Percentiles rank a stretch among this genome's conserved stretches.
Conservation (phyloP, 192 early-diverging fungal genomes). For the Neocallimastix lanati region DNA sequence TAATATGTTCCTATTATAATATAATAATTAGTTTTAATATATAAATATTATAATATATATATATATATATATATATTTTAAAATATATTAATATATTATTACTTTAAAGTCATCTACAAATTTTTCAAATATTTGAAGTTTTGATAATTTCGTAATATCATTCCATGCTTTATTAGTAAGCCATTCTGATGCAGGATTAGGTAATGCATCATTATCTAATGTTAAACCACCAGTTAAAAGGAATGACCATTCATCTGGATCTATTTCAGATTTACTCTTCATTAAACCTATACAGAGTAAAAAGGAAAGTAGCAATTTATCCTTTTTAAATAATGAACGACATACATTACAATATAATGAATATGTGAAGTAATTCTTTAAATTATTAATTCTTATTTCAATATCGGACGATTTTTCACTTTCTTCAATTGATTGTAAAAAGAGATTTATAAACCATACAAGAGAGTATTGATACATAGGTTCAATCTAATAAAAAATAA, state of each 20-base stretch:
- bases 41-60: too few species aligned
- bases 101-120: slow-evolving; percentile 9
- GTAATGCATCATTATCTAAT: slow-evolving; percentile 15
- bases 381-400: slow-evolving; percentile 25
- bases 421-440: slow-evolving; percentile 34
- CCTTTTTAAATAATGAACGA: slow-evolving; percentile 40
- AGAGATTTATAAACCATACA: slow-evolving; percentile 39
- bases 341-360: slow-evolving; percentile 40
- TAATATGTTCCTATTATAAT: slow-evolving; percentile 10
- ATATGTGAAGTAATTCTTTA: slow-evolving; percentile 34
- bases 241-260: slow-evolving; percentile 38
- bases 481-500: slow-evolving; percentile 27
- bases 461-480: slow-evolving; percentile 48
- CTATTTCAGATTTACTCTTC: slow-evolving; percentile 24
- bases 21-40: too few species aligned
- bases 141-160: neutral
- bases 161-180: neutral
- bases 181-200: slow-evolving; percentile 20
- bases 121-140: slow-evolving; percentile 18
- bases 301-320: slow-evolving; percentile 42
- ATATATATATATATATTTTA: too few species aligned
- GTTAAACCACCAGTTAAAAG: slow-evolving; percentile 30
- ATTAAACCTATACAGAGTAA: slow-evolving; percentile 36
- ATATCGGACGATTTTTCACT: slow-evolving; percentile 31
- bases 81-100: too few species aligned